phyloP scores from a whole-genome alignment of 257 asterid genomes.

The Leptodermis oblonga region DNA sequence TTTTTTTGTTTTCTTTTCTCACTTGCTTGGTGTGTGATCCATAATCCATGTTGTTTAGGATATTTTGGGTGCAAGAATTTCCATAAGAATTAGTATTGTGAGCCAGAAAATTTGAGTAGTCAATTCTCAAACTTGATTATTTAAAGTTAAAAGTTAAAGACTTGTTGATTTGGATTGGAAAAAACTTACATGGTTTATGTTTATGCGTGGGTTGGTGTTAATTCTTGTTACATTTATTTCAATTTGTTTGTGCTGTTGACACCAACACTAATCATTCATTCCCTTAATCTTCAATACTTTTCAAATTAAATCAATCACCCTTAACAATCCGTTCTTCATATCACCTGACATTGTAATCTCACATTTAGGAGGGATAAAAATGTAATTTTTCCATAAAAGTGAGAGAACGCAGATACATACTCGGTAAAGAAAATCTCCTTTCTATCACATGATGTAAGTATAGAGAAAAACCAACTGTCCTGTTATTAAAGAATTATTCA shows the following conservation, averaged over 20 bases:
- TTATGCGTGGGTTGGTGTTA: conserved; percentile 1
- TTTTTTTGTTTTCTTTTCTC: neutral
- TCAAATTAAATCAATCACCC: neutral
- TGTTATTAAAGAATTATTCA: too few species aligned
- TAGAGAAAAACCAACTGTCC: too few species aligned
- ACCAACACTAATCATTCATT: too few species aligned
- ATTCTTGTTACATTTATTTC: neutral
- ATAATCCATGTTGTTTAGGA: neutral
- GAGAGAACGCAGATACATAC: neutral
- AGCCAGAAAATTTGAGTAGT: neutral
- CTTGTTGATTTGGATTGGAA: too few species aligned
- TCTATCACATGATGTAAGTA: too few species aligned
- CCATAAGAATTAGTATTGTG: neutral
- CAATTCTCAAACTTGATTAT: neutral
- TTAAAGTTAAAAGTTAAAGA: too few species aligned
- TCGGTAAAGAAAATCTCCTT: too few species aligned
- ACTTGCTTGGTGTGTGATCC: neutral
- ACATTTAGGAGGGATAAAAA: too few species aligned
- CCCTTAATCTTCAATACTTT: neutral
- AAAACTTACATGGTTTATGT: neutral
- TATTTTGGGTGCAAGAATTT: neutral
- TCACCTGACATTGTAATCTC: too few species aligned
- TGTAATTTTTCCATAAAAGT: too few species aligned
- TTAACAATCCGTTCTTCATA: too few species aligned
- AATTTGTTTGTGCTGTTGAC: conserved; percentile 9